phyloP scores from a whole-genome alignment of 148 eudicot genomes.

The Rhododendron vialii region DNA sequence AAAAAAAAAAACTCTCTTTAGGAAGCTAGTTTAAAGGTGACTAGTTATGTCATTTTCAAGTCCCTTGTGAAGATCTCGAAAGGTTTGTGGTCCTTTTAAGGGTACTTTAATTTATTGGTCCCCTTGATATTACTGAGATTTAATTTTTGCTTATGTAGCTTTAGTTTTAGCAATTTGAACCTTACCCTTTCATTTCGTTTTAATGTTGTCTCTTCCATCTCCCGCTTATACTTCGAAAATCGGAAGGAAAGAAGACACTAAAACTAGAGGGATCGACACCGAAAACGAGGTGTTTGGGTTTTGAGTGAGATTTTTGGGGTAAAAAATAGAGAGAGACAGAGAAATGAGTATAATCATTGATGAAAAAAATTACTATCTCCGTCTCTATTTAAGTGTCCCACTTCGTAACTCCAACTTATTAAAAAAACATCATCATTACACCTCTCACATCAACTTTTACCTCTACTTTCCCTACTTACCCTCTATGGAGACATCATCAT shows the following conservation, averaged over 20 bases:
- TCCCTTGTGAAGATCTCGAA: neutral
- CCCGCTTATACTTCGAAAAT: neutral
- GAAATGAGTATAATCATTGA: no score
- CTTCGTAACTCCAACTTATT: no score
- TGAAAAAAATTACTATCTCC: no score
- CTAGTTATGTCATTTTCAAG: neutral
- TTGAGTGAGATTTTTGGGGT: no score
- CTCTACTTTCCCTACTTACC: no score
- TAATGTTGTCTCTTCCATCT: neutral
- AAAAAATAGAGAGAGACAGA: no score
- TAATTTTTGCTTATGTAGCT: neutral
- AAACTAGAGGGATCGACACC: neutral
- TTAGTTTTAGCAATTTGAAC: neutral
- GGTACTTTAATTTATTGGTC: neutral
- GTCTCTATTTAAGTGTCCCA: no score
- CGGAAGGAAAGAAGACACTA: neutral
- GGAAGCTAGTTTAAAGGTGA: neutral
- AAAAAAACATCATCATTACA: no score
- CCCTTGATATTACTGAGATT: neutral
- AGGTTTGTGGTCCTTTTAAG: neutral
- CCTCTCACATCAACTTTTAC: no score
- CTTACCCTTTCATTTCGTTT: neutral
- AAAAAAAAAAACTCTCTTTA: neutral
- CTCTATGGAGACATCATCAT: no score
- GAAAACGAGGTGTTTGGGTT: no score